Percentiles rank a stretch among this genome's conserved stretches.
Conservation (phyloP, 2,329 filamentous ascomycete genomes). For the Graphilbum ipis-grandicollis region DNA sequence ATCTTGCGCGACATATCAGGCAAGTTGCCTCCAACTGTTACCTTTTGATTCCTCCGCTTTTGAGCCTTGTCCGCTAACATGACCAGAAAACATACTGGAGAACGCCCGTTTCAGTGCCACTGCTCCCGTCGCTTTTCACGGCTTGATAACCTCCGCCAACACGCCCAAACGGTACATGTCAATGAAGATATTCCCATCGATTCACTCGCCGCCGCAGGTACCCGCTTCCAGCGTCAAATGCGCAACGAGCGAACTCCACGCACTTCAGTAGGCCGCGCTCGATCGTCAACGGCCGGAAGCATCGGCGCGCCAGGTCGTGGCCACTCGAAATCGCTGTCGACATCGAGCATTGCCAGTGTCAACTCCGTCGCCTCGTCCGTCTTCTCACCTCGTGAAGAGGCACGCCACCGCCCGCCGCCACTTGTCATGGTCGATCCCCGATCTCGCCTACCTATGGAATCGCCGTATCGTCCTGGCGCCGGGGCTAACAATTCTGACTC, state of each 20-base stretch:
- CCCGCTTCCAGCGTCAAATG: slow-evolving; percentile 81
- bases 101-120: slow-evolving; percentile 92
- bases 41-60: neutral
- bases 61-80: neutral
- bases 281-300: slow-evolving; percentile 63
- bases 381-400: slow-evolving; percentile 47
- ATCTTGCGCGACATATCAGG: slow-evolving; percentile 87
- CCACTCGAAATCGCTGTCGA: slow-evolving; percentile 71
- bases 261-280: slow-evolving; percentile 52
- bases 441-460: slow-evolving; percentile 47
- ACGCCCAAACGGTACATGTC: slow-evolving; percentile 93
- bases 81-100: slow-evolving; percentile 82
- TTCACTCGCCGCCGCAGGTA: slow-evolving; percentile 82
- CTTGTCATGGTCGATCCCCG: slow-evolving; percentile 67
- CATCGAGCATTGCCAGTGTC: slow-evolving; percentile 65
- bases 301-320: slow-evolving; percentile 54
- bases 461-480: slow-evolving; percentile 43
- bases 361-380: slow-evolving; percentile 53
- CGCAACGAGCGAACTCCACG: slow-evolving; percentile 63
- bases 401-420: slow-evolving; percentile 59
- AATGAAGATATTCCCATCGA: slow-evolving; percentile 94
- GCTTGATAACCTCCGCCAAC: slow-evolving; percentile 86
- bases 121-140: slow-evolving; percentile 86
- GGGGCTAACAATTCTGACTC: slow-evolving; percentile 32
- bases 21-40: slow-evolving; percentile 31